Percentiles rank a stretch among this genome's conserved stretches.
Evolutionary conservation across 2,329 filamentous ascomycete species (phyloP).

Genomic region (Arthroderma sp.): DNA sequence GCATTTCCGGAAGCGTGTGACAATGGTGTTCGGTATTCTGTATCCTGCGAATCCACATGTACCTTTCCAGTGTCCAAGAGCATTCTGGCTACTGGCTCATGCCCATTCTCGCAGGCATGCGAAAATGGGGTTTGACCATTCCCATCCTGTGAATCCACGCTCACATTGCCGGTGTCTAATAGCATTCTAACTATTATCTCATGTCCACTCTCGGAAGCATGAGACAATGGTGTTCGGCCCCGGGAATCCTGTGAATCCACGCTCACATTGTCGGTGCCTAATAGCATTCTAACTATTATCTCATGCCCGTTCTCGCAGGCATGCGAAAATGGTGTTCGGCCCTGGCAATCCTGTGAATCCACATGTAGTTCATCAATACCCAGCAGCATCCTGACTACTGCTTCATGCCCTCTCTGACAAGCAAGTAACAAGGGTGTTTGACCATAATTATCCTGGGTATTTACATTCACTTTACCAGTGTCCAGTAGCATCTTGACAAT

Average conservation of each 20-base stretch:
- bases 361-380: neutral
- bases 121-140: neutral
- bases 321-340: neutral
- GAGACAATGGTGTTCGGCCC: neutral
- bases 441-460: neutral
- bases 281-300: neutral
- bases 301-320: neutral
- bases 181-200: neutral
- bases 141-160: slow-evolving; percentile 4
- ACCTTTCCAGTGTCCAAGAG: neutral
- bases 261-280: neutral
- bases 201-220: neutral
- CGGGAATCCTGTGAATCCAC: neutral
- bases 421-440: neutral
- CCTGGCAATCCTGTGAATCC: neutral
- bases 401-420: neutral
- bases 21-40: neutral
- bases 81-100: neutral
- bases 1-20: neutral
- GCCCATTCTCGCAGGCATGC: neutral
- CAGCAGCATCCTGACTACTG: neutral
- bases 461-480: neutral
- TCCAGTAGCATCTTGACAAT: slow-evolving; percentile 1
- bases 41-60: neutral
- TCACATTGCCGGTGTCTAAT: neutral